A percentile compares a stretch with the other conserved stretches of the same genome.
Conservation (phyloP, 2,329 filamentous ascomycete genomes). For the Botrytis squamosa region DNA sequence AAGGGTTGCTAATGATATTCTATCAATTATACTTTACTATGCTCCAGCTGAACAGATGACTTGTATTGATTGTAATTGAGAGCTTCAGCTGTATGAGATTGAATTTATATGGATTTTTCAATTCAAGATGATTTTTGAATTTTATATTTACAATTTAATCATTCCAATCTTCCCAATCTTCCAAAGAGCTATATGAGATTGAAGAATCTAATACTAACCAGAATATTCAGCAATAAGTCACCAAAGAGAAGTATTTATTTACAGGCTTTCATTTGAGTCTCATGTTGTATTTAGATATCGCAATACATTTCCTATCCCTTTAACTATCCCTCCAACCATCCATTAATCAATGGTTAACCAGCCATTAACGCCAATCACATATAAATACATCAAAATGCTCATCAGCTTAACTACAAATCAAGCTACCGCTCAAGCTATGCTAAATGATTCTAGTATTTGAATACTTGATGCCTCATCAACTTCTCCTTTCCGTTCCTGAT, state of each 20-base stretch:
- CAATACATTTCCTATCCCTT: not conserved
- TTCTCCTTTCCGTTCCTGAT: constrained; percentile 21
- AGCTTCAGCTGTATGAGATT: not conserved
- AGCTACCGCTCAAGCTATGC: constrained; percentile 21
- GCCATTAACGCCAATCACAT: not conserved
- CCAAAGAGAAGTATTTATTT: not conserved
- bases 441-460: constrained; percentile 30
- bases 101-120: too few species aligned
- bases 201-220: not conserved
- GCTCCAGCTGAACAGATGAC: not conserved
- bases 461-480: constrained; percentile 34
- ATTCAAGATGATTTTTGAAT: too few species aligned
- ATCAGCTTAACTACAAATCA: too few species aligned
- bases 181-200: not conserved
- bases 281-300: not conserved
- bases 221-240: not conserved
- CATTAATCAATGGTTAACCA: not conserved
- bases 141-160: too few species aligned
- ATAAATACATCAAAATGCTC: not conserved
- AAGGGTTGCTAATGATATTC: not conserved
- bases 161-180: too few species aligned
- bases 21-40: not conserved
- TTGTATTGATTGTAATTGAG: too few species aligned
- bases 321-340: not conserved
- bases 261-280: not conserved